phyloP scores from a whole-genome alignment of 257 asterid species.

The Petunia axillaris region DNA sequence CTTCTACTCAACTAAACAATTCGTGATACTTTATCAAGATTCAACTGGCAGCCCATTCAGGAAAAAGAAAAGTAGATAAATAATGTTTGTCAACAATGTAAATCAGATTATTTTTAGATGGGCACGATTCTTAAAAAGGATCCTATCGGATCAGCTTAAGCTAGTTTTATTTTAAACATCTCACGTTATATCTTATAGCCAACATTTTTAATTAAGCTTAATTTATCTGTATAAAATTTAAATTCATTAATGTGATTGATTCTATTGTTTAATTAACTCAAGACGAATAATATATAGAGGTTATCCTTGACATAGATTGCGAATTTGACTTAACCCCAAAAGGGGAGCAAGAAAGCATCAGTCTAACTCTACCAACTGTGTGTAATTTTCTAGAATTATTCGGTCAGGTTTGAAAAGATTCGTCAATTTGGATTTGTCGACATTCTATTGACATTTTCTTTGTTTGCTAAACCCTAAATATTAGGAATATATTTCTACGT shows the following conservation, averaged over 20 bases:
- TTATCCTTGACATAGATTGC: background rate
- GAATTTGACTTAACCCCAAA: background rate
- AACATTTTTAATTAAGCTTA: background rate
- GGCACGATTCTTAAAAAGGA: no score
- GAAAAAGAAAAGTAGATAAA: no score
- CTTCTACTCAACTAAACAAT: background rate
- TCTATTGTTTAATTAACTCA: background rate
- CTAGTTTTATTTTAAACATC: no score
- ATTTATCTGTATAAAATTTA: no score
- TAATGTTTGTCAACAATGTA: no score
- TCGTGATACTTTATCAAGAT: background rate
- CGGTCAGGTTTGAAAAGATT: conserved; percentile 18
- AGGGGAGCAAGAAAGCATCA: conserved; percentile 14
- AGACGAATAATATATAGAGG: background rate
- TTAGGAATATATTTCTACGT: conserved; percentile 2
- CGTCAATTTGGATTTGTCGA: background rate
- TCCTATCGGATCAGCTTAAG: no score
- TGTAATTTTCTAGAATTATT: background rate
- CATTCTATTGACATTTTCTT: background rate
- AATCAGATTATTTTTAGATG: no score
- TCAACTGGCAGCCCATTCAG: background rate
- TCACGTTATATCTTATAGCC: background rate
- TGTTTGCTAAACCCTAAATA: conserved; percentile 4
- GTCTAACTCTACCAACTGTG: conserved; percentile 14
- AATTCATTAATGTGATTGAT: no score